phyloP scores from a whole-genome alignment of 1,284 basidiomycete genomes.

The Xerocomus minutiporus region DNA sequence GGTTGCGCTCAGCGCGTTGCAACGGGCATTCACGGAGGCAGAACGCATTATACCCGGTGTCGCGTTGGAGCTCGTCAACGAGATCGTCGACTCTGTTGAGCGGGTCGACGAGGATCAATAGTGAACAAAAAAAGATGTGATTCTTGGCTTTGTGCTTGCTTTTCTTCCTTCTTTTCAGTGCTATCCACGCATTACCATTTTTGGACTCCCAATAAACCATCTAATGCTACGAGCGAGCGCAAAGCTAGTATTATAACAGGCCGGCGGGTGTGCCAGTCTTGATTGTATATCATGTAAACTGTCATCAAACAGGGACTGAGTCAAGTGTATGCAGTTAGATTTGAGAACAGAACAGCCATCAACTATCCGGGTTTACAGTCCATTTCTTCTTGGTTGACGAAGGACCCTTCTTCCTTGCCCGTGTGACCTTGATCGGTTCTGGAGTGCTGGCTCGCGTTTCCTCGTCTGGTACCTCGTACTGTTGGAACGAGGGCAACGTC shows the following conservation, averaged over 20 bases:
- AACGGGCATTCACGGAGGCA: constrained; percentile 87
- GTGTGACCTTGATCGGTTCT: constrained; percentile 69
- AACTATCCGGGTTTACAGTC: constrained; percentile 32
- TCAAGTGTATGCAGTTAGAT: not conserved
- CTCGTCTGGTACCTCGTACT: constrained; percentile 52
- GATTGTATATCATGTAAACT: constrained; percentile 22
- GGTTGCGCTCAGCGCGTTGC: constrained; percentile 75
- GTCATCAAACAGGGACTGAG: constrained; percentile 4
- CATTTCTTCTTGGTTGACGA: constrained; percentile 62
- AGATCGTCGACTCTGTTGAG: constrained; percentile 89
- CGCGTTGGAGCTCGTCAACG: constrained; percentile 76
- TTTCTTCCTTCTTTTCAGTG: constrained; percentile 1
- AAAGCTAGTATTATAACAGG: constrained; percentile 17
- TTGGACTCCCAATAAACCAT: not conserved
- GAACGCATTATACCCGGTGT: constrained; percentile 85
- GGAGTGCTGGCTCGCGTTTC: constrained; percentile 54
- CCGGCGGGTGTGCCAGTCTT: constrained; percentile 10
- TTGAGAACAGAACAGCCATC: constrained; percentile 3
- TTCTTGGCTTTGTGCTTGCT: constrained; percentile 14
- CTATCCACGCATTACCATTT: not conserved
- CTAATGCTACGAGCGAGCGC: constrained; percentile 14
- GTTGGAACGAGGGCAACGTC: constrained; percentile 48
- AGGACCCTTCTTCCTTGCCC: constrained; percentile 64
- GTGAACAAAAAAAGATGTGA: constrained; percentile 8
- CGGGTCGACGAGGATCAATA: constrained; percentile 67